These are phyloP conservation scores for Rhodotorula babjevae DNA, from an alignment of 768 basidiomycete genomes.

Conservation along the genomic window DNA sequence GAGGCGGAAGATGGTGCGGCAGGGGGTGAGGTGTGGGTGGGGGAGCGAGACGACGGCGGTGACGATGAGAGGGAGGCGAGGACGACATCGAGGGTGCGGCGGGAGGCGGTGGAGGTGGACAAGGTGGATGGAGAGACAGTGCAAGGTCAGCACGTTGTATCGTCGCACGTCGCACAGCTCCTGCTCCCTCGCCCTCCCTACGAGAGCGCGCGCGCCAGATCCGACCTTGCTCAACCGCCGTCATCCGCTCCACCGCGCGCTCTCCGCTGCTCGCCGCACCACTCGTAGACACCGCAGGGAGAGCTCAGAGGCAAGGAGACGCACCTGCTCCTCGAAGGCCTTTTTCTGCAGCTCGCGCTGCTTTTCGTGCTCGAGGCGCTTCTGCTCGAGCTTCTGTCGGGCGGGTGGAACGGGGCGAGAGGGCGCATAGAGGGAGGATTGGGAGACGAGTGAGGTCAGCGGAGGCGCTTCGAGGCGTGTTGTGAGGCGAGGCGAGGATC, in stretches of 20 bases:
- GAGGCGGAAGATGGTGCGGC: not conserved
- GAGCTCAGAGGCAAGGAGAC: not conserved
- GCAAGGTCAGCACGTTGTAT: too few species aligned
- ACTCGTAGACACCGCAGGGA: not conserved
- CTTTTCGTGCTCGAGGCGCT: conserved; percentile 82
- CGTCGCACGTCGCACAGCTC: too few species aligned
- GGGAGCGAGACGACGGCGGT: not conserved
- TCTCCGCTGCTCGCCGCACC: not conserved
- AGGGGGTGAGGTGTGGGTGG: not conserved
- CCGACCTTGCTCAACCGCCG: too few species aligned
- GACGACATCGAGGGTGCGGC: too few species aligned
- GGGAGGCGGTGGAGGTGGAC: too few species aligned
- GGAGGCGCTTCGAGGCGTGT: too few species aligned
- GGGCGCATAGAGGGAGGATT: not conserved
- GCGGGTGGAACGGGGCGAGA: too few species aligned
- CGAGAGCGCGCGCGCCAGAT: too few species aligned
- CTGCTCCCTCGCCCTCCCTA: too few species aligned
- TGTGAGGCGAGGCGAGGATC: not conserved
- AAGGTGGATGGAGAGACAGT: too few species aligned
- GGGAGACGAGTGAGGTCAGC: not conserved
- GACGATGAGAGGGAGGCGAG: too few species aligned
- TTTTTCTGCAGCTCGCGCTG: conserved; percentile 79
- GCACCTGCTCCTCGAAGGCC: conserved; percentile 74
- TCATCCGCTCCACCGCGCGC: not conserved
- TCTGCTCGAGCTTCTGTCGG: conserved; percentile 74